Base-by-base conservation (phyloP, 345 rosid species). In the Geranium brycei region DNA sequence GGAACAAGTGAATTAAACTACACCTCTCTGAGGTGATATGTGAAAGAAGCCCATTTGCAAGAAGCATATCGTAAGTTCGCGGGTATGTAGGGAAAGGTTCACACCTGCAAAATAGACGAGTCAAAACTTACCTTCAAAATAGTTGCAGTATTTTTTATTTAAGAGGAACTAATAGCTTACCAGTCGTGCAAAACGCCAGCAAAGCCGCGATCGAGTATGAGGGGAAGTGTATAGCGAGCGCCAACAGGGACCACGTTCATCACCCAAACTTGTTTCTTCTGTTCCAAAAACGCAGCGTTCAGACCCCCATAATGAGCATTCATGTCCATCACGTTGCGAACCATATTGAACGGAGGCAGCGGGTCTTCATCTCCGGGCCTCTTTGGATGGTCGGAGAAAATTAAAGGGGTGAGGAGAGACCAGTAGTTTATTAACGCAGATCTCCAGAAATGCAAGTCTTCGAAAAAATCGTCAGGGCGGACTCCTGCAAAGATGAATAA, bases 361-460 rank as follows among this genome's bases (percentile, higher is more conserved):
- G 97, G 99, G 71, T 88, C 99, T 75, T 93, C 97, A 81, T 93
- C 99, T 1, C 97, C 99, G 0, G 96, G 99, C 76, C 99, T 88
- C 78, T 93, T 93, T 11, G 99, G 99, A 75, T 93, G 99, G 82
- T 93, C 99, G 31, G 99, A 93, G 79, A 93, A 93, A 62, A 93
- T 93, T 71, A 93, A 67, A 7, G 99, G 99, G 19, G 97, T 88
- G 59, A 93, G 89, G 76, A 90, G 82, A 58, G 99, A 93, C 97
- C 99, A 93, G 76, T 83, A 85, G 68, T 86, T 88, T 79, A 76
- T 88, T 51, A 90, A 77, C 62, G 99, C 82, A 64, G 84, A 83
- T 76, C 75, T 79, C 86, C 91, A 87, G 65, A 77, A 30, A 65
- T 87, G 89, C 15, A 75, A 59, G 57, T 93, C 92, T 57, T 90